Evolutionary conservation across 371 early-diverging fungal genomes (phyloP), one percentile per base, ranked within the genome.

Genomic region (Rhizomucor miehei): DNA sequence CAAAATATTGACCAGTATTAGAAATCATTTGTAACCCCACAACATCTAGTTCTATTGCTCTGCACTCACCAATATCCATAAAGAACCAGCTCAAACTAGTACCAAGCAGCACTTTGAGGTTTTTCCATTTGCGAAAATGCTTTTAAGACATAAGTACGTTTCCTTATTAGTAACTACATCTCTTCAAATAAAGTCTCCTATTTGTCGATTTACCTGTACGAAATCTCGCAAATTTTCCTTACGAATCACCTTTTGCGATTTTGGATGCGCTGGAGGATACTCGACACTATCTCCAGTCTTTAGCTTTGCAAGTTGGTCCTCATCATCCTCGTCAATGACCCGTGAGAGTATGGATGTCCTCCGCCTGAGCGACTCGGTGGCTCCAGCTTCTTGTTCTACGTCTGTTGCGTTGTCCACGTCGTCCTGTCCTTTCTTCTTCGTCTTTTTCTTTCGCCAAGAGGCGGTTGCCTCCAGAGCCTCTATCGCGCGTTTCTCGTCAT

Each of bases 401-500:
- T 9, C 29, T 48, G 12, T 48, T 9, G 20, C 52, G 43, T 52
- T 16, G 8, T 24, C 9, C 24, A 9, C 4, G 14, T 16, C 23
- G 23, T 38, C 3, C n/a, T 21, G 25, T 0, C 21, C n/a, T 12
- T 49, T 20, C 17, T 49, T 46, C 41, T 25, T 16, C 16, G 3
- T 40, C 38, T 16, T 19, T 14, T 11, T 51, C 3, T 51, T 23
- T 51, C 23, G 5, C 51, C 50, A 16, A 14, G 50, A 19, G 47
- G 38, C 6, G 21, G 46, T 19, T 46, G 39, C 40, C 38, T 56
- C 54, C 17, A 49, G 46, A 6, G 54, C 79, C 1, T 50, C 43
- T 12, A 64, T 62, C 13, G 84, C 82, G 35, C 57, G 69, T 40
- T 66, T 63, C 6, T 53, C 51, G 34, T 72, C 66, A 12, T 65